phyloP scores from a whole-genome alignment of 805 yeast species.

The Saccharomycopsis sp. region DNA sequence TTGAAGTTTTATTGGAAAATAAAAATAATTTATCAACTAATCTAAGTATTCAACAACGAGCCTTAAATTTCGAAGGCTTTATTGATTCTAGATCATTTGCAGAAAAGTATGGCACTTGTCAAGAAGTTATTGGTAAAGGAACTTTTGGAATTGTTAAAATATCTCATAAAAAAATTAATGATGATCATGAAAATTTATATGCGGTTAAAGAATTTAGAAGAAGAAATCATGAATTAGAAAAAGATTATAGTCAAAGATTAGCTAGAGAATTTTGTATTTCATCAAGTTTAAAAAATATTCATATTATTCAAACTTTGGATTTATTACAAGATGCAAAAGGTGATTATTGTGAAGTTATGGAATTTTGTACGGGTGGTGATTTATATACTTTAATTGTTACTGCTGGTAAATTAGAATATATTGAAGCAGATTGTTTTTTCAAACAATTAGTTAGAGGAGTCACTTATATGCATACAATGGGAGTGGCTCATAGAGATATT shows the following conservation, averaged over 20 bases:
- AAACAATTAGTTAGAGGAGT: conserved; percentile 80
- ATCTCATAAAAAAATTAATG: conserved; percentile 53
- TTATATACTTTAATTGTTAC: conserved; percentile 64
- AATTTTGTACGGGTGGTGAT: conserved; percentile 76
- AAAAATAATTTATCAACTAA: not conserved
- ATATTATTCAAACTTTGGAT: conserved; percentile 70
- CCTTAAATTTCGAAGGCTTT: too few relatives aligned
- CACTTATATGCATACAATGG: conserved; percentile 80
- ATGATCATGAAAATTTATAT: conserved; percentile 40
- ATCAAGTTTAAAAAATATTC: conserved; percentile 64
- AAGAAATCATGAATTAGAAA: conserved; percentile 48
- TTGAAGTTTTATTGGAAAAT: conserved; percentile 24
- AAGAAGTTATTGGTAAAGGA: conserved; percentile 89
- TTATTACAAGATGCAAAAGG: conserved; percentile 72
- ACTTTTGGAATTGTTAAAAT: conserved; percentile 90
- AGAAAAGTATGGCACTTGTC: conserved; percentile 89
- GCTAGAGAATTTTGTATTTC: conserved; percentile 80
- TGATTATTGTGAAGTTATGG: conserved; percentile 80
- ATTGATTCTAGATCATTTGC: conserved; percentile 49
- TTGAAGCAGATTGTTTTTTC: conserved; percentile 85
- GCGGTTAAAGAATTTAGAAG: conserved; percentile 85
- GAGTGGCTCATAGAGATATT: conserved; percentile 81
- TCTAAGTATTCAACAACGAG: too few relatives aligned
- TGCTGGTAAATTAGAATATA: conserved; percentile 66
- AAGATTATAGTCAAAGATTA: conserved; percentile 59